Evolutionary conservation across 495 filamentous ascomycete species (phyloP).

Genomic region (Aspergillus baeticus): DNA sequence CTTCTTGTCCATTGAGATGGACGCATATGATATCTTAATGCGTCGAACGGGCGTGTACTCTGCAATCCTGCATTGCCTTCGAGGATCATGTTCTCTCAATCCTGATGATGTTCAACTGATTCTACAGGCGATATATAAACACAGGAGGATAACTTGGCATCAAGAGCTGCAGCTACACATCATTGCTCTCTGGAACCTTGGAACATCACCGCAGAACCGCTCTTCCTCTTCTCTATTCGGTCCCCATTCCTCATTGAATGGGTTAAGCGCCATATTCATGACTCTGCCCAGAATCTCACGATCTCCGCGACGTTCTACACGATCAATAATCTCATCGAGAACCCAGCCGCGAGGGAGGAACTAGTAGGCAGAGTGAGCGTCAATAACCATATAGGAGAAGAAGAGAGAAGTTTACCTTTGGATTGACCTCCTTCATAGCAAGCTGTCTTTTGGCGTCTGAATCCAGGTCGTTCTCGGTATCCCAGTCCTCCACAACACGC

Average conservation of each 20-base stretch:
- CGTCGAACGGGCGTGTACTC: too few relatives aligned
- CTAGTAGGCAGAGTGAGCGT: slow-evolving; percentile 20
- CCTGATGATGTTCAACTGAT: neutral
- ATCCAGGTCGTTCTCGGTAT: slow-evolving; percentile 20
- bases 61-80: too few relatives aligned
- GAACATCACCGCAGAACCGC: slow-evolving; percentile 87
- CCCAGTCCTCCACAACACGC: slow-evolving; percentile 73
- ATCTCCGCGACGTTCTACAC: slow-evolving; percentile 83
- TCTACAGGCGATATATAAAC: neutral
- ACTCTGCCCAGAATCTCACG: slow-evolving; percentile 70
- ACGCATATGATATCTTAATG: too few relatives aligned
- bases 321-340: slow-evolving; percentile 84
- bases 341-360: slow-evolving; percentile 90
- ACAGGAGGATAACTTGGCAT: neutral
- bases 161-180: slow-evolving; percentile 83
- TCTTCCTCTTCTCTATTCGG: slow-evolving; percentile 70
- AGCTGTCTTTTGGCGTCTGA: slow-evolving; percentile 60
- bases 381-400: neutral
- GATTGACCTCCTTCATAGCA: slow-evolving; percentile 83
- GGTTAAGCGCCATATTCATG: slow-evolving; percentile 76
- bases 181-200: slow-evolving; percentile 69
- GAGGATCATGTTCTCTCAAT: too few relatives aligned
- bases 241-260: slow-evolving; percentile 80
- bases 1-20: too few relatives aligned
- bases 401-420: slow-evolving; percentile 53